phyloP scores from a whole-genome alignment of 2,329 filamentous ascomycete genomes.

The Fusarium pseudoanthophilum region DNA sequence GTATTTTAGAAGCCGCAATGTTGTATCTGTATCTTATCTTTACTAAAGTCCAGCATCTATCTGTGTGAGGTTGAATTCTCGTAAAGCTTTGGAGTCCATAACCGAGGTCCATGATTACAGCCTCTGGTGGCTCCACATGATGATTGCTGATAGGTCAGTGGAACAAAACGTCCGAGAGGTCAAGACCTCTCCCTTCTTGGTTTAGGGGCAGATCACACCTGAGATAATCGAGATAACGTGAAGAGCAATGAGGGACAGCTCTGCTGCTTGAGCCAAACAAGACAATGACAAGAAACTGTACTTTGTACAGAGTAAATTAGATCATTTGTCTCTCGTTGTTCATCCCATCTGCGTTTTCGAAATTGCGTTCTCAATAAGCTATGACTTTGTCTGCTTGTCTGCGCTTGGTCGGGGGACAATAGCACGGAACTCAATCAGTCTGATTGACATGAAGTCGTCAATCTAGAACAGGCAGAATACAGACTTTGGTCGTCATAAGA shows the following conservation, averaged over 20 bases:
- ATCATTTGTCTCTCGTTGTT: accelerated
- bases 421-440: too few relatives aligned
- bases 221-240: not conserved
- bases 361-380: accelerated
- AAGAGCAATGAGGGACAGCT: accelerated
- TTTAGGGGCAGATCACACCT: not conserved
- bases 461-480: not conserved
- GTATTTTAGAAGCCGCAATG: too few relatives aligned
- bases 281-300: too few relatives aligned
- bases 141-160: not conserved
- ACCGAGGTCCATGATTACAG: not conserved
- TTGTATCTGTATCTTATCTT: too few relatives aligned
- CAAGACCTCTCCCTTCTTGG: not conserved
- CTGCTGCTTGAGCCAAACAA: accelerated
- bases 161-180: not conserved
- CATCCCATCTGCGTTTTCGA: accelerated
- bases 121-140: too few relatives aligned
- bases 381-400: not conserved
- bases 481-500: accelerated
- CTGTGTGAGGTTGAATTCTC: not conserved
- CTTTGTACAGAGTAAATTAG: too few relatives aligned
- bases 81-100: not conserved
- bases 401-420: not conserved
- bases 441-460: too few relatives aligned
- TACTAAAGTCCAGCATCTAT: not conserved